Percentiles rank a stretch among this genome's conserved stretches.
Evolutionary conservation across 768 basidiomycete genomes (phyloP).

Genomic region (Leccinum subgranulosum): DNA sequence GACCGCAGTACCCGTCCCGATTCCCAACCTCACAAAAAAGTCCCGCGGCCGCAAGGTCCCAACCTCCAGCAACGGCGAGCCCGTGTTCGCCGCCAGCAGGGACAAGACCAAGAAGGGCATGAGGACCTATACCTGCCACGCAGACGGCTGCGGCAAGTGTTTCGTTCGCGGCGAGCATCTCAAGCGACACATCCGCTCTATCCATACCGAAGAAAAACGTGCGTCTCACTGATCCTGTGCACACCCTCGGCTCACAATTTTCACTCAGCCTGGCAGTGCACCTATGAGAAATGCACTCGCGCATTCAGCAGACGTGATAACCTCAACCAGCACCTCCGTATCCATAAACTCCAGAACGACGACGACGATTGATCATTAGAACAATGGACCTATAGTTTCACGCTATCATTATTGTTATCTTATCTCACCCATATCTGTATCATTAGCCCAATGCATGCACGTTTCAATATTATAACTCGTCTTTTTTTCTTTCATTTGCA

Average conservation of each 20-base stretch:
- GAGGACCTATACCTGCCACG: conserved; percentile 62
- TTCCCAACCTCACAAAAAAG: conserved; percentile 50
- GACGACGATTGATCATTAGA: conserved; percentile 6
- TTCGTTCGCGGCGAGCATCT: conserved; percentile 80
- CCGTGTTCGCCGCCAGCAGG: conserved; percentile 22
- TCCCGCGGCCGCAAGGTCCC: conserved; percentile 49
- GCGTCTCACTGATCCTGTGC: conserved; percentile 28
- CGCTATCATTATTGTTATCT: conserved; percentile 20
- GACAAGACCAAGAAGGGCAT: conserved; percentile 33
- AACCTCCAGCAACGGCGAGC: conserved; percentile 26
- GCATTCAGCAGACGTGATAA: conserved; percentile 76
- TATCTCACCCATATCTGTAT: neutral
- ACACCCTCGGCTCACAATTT: neutral
- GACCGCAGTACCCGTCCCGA: conserved; percentile 39
- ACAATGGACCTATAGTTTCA: neutral
- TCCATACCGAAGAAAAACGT: conserved; percentile 87
- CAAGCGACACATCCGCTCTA: conserved; percentile 74
- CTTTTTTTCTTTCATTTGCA: neutral
- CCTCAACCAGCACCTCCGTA: conserved; percentile 67
- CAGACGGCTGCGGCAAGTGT: conserved; percentile 72
- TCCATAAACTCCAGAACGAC: conserved; percentile 40
- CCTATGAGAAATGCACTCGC: conserved; percentile 62
- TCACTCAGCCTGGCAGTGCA: conserved; percentile 38
- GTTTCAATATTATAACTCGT: neutral
- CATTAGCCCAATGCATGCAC: neutral